Conservation (phyloP, 345 rosid species). For the Syzygium jambos region DNA sequence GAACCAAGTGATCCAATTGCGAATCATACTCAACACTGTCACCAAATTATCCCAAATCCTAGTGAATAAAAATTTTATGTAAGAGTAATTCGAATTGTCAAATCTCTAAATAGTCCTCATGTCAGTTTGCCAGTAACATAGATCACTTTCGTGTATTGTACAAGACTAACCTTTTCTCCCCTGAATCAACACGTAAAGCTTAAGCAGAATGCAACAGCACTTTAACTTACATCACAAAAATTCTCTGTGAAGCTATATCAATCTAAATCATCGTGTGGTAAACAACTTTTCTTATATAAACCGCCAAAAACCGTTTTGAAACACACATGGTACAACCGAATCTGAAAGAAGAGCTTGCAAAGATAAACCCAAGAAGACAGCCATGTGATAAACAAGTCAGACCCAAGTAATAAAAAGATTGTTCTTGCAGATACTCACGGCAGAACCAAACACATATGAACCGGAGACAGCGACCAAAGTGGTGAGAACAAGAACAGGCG, state of each 20-base stretch:
- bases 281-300: not conserved
- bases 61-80: not conserved
- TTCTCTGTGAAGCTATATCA: not conserved
- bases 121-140: not conserved
- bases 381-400: not conserved
- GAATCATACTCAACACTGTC: not conserved
- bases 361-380: not conserved
- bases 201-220: not conserved
- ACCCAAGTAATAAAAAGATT: not conserved
- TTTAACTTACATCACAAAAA: not conserved
- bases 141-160: not conserved
- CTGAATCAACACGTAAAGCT: not conserved
- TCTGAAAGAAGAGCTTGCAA: not conserved
- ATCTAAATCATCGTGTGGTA: not conserved
- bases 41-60: not conserved
- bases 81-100: not conserved
- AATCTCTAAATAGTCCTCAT: not conserved
- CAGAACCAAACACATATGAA: constrained; percentile 38
- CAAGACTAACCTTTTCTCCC: not conserved
- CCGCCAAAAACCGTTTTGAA: not conserved
- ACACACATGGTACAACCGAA: not conserved
- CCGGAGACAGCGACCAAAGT: constrained; percentile 35
- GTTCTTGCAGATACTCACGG: constrained; percentile 19
- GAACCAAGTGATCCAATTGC: not conserved
- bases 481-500: constrained; percentile 12